Percentiles rank a stretch among this genome's conserved stretches.
These are phyloP conservation scores for Geranomyces variabilis DNA, from an alignment of 192 early-diverging fungal genomes.

Conservation along the genomic window DNA sequence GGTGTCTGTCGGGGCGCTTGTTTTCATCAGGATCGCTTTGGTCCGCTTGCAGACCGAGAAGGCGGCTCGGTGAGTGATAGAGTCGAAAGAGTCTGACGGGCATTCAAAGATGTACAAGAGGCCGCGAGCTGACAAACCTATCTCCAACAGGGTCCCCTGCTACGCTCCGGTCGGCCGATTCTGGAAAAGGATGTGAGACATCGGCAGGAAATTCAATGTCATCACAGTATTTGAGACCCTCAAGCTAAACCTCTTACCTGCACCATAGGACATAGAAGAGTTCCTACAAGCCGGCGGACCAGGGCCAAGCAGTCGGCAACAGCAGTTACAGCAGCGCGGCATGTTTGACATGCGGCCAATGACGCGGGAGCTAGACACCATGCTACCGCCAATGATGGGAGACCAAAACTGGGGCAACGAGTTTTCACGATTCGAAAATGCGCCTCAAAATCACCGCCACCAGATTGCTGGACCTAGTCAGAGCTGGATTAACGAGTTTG, in stretches of 20 bases:
- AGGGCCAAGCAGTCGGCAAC: constrained; percentile 39
- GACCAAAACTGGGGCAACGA: constrained; percentile 64
- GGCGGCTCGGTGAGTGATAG: constrained; percentile 6
- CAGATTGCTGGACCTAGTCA: neutral
- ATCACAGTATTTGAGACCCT: too few relatives aligned
- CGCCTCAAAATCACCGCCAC: neutral
- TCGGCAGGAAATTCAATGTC: too few relatives aligned
- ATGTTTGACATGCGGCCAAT: constrained; percentile 75
- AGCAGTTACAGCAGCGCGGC: constrained; percentile 20
- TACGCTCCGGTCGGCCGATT: neutral
- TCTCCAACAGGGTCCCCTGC: neutral
- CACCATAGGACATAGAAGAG: neutral
- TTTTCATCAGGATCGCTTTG: constrained; percentile 36
- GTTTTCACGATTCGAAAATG: constrained; percentile 15
- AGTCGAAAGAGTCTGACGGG: too few relatives aligned
- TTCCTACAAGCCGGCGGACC: constrained; percentile 1
- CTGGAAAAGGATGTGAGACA: neutral
- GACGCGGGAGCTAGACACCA: constrained; percentile 65
- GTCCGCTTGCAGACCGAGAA: neutral
- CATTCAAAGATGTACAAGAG: too few relatives aligned
- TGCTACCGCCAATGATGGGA: constrained; percentile 30
- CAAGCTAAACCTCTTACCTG: neutral
- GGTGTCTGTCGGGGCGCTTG: too few relatives aligned
- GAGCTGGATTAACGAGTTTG: constrained; percentile 14
- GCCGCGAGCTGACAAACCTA: too few relatives aligned